A percentile compares a stretch with the other conserved stretches of the same genome.
Conservation (phyloP, 495 filamentous ascomycete species). For the Sphaerosporella brunnea region DNA sequence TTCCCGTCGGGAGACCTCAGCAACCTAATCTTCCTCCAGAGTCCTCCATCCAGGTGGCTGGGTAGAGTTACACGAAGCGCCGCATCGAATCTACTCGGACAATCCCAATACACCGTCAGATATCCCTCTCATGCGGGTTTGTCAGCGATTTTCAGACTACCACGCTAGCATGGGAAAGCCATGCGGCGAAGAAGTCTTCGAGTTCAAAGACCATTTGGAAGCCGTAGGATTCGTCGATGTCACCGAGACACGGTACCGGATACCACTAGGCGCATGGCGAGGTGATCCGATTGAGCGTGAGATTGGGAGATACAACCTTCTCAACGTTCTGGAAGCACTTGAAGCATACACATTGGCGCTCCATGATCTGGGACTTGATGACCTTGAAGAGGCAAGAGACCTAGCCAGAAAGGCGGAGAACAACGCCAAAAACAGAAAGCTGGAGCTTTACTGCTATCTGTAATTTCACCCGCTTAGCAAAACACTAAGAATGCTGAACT, state of each 20-base stretch:
- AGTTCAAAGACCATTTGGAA: conserved; percentile 16
- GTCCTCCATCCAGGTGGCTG: conserved; percentile 18
- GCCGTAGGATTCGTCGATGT: conserved; percentile 20
- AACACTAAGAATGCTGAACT: background rate
- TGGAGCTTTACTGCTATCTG: conserved; percentile 11
- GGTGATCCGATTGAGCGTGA: conserved; percentile 11
- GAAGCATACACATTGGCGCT: conserved; percentile 18
- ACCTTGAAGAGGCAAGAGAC: conserved; percentile 5
- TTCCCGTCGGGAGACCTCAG: background rate
- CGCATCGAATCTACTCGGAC: conserved; percentile 10
- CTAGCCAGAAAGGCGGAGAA: conserved; percentile 10
- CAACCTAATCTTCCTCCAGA: conserved; percentile 1
- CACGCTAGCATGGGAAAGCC: background rate
- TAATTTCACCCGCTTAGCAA: background rate
- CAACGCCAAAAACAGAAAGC: conserved; percentile 16
- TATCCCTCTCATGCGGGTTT: conserved; percentile 12
- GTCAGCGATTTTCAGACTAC: conserved; percentile 3
- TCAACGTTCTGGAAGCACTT: conserved; percentile 18
- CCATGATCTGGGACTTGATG: conserved; percentile 12
- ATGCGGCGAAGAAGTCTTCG: conserved; percentile 4
- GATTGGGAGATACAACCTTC: conserved; percentile 20
- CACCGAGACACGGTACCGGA: conserved; percentile 6
- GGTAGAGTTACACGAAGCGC: conserved; percentile 22
- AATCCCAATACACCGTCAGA: conserved; percentile 8
- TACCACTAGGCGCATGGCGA: conserved; percentile 20